Base-by-base conservation (phyloP, 2,329 filamentous ascomycete species). In the Xylariales sp. region DNA sequence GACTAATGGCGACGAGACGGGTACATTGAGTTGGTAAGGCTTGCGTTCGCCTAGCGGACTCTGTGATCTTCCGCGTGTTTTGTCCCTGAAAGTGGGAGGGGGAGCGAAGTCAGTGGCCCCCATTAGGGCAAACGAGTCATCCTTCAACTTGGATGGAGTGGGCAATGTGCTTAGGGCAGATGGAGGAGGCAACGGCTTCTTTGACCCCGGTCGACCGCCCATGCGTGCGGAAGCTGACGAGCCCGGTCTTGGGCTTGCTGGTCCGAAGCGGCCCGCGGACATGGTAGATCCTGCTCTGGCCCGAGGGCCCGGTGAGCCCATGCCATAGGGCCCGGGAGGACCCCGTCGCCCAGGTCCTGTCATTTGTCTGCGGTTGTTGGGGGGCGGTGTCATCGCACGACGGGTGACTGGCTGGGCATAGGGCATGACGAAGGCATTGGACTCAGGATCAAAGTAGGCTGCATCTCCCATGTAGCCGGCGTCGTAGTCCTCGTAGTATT, bases 351-450 rank as follows among this genome's bases (percentile, higher is more conserved):
- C 48, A 7, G 57, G 51, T 31, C 57, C 56, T 18, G 58, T 58
- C 59, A 65, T 63, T 9, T 57, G 59, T 24, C 58, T 55, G 37
- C 59, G 51, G 38, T 50, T 52, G 32, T 42, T 70, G 2, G 91
- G 90, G 14, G 91, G 91, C 39, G 91, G 91, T 15, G 91, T 97
- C 91, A 97, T 96, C 39, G 91, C 91, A 56, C 91, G 86, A 53
- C 91, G 86, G 48, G 80, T 83, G 12, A 95, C 78, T 9, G 88
- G 88, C 62, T 96, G 80, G 9, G 90, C 86, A 53, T 86, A 96
- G 3, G 90, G 80, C 75, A 84, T 83, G 44, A 89, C 78, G 54
- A 89, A 91, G 15, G 82, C 74, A 54, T 82, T 82, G 24, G 73
- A 76, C 9, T 80, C 74, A 7, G 83, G 78, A 51, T 86, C 82